Conservation (phyloP, 2,329 filamentous ascomycete genomes). For the Metarhizium humberi region DNA sequence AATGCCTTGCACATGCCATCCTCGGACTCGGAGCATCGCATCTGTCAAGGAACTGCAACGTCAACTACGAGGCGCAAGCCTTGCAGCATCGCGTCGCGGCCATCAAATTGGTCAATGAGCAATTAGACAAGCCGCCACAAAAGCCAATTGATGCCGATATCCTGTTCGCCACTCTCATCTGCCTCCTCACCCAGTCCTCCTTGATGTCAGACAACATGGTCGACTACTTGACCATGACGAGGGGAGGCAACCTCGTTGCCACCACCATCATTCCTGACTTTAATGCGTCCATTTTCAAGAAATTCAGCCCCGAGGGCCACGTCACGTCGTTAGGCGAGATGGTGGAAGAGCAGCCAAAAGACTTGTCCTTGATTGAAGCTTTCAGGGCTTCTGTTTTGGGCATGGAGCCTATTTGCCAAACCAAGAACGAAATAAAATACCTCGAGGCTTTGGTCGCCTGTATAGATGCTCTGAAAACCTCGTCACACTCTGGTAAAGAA, state of each 20-base stretch:
- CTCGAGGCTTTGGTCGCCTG: constrained; percentile 10
- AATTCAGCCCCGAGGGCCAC: constrained; percentile 18
- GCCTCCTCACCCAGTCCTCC: constrained; percentile 25
- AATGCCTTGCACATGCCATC: constrained; percentile 17
- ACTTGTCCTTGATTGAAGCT: constrained; percentile 10
- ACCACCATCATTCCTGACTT: constrained; percentile 14
- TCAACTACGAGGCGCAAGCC: no score
- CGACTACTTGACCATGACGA: constrained; percentile 27
- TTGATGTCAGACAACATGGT: constrained; percentile 28
- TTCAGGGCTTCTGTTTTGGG: constrained; percentile 12
- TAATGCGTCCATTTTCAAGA: constrained; percentile 13
- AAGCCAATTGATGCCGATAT: no score
- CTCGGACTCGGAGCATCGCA: no score
- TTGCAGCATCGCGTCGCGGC: no score
- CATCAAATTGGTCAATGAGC: no score
- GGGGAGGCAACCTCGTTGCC: constrained; percentile 19
- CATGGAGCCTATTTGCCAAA: constrained; percentile 12
- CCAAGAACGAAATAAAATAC: constrained; percentile 12
- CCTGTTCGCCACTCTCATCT: constrained; percentile 16
- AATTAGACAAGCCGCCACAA: no score
- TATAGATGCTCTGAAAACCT: constrained; percentile 8
- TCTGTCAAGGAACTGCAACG: no score
- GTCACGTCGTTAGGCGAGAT: constrained; percentile 12
- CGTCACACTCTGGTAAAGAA: constrained; percentile 12
- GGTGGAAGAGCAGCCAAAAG: constrained; percentile 14